Conservation (phyloP, 2,329 filamentous ascomycete species). For the Pestalotiopsis sp. region DNA sequence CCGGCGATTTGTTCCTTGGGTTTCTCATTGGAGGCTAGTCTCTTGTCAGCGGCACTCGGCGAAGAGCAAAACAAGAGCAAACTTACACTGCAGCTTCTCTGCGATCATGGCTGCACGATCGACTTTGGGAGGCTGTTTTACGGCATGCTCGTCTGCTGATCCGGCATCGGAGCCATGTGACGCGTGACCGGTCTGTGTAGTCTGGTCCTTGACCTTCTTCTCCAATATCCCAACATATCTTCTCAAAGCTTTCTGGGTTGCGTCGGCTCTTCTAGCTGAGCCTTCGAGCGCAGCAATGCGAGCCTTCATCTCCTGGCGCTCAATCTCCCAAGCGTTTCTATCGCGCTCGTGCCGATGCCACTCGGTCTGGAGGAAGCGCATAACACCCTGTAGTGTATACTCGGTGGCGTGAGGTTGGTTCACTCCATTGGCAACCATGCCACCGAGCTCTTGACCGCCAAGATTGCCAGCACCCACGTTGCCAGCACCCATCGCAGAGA, state of each 20-base stretch:
- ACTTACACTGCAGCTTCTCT: constrained; percentile 60
- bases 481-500: constrained; percentile 43
- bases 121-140: constrained; percentile 40
- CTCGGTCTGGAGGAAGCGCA: constrained; percentile 98
- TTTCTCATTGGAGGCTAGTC: constrained; percentile 45
- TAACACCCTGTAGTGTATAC: constrained; percentile 76
- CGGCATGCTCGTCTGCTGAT: constrained; percentile 47
- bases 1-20: constrained; percentile 41
- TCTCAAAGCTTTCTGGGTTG: constrained; percentile 84
- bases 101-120: constrained; percentile 57
- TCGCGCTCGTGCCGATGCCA: constrained; percentile 99
- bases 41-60: constrained; percentile 15
- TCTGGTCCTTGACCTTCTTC: constrained; percentile 82
- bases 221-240: constrained; percentile 91
- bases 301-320: constrained; percentile 98
- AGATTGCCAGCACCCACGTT: constrained; percentile 47
- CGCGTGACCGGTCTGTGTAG: constrained; percentile 65
- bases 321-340: constrained; percentile 98
- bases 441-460: constrained; percentile 42
- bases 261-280: constrained; percentile 82
- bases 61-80: constrained; percentile 14
- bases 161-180: constrained; percentile 45
- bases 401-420: constrained; percentile 63
- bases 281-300: constrained; percentile 94
- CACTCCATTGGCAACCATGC: constrained; percentile 42